These are phyloP conservation scores for Beauveria pseudobassiana DNA, from an alignment of 2,329 filamentous ascomycete species.

Conservation along the genomic window DNA sequence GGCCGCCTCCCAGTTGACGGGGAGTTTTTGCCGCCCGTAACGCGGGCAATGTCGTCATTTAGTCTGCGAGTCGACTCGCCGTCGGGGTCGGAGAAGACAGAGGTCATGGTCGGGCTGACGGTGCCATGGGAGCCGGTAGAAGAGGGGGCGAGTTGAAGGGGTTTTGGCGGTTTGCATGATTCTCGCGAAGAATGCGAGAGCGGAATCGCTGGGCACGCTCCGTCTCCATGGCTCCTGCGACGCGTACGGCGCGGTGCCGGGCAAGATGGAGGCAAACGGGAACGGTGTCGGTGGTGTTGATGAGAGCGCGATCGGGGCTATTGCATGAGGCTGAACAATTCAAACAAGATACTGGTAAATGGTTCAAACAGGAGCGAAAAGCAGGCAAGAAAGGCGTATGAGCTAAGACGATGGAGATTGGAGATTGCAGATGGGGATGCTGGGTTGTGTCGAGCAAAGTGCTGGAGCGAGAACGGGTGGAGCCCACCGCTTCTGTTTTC, in stretches of 20 bases:
- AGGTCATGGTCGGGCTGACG: slow-evolving; percentile 45
- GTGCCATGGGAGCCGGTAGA: slow-evolving; percentile 52
- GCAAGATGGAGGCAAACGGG: neutral
- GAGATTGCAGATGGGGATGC: neutral
- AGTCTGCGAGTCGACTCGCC: slow-evolving; percentile 46
- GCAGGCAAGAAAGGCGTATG: slow-evolving; percentile 2
- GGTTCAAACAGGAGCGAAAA: neutral
- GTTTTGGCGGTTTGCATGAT: slow-evolving; percentile 45
- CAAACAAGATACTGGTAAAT: slow-evolving; percentile 1
- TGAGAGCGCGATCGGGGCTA: neutral
- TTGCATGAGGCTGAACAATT: slow-evolving; percentile 7
- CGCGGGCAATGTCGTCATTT: slow-evolving; percentile 40
- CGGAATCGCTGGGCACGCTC: slow-evolving; percentile 35
- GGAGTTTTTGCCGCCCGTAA: slow-evolving; percentile 32
- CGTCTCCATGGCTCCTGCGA: slow-evolving; percentile 31
- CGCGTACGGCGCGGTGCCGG: slow-evolving; percentile 17
- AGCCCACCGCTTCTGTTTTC: slow-evolving; percentile 22
- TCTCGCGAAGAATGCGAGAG: slow-evolving; percentile 43
- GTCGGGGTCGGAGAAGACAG: slow-evolving; percentile 45
- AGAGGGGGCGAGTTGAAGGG: slow-evolving; percentile 52
- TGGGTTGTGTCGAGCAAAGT: neutral
- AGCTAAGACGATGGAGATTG: slow-evolving; percentile 2
- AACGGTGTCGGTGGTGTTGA: neutral
- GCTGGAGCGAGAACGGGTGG: slow-evolving; percentile 11
- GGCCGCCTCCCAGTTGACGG: slow-evolving; percentile 37